Evolutionary conservation across 371 early-diverging fungal genomes (phyloP).

Genomic region (Zancudomyces culisetae): DNA sequence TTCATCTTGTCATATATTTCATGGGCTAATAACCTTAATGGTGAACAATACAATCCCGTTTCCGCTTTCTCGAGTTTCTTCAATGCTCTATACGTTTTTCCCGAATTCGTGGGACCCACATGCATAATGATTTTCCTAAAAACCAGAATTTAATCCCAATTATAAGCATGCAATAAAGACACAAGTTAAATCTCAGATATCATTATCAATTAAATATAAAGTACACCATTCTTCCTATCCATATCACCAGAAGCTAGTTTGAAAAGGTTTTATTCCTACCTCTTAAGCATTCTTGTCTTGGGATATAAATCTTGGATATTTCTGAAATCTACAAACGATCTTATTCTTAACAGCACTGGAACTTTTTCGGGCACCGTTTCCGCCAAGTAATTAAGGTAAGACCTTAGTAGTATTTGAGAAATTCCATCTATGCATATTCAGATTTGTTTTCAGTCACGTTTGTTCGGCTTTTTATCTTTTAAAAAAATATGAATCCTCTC

Average conservation of each 20-base stretch:
- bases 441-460: background rate
- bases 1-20: slow-evolving; percentile 82
- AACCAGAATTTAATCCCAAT: background rate
- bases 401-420: background rate
- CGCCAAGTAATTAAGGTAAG: background rate
- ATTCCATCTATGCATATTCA: background rate
- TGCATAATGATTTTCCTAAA: slow-evolving; percentile 61
- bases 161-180: background rate
- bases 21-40: slow-evolving; percentile 78
- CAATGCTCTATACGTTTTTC: slow-evolving; percentile 84
- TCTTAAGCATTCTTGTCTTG: background rate
- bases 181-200: too few relatives aligned
- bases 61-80: slow-evolving; percentile 37
- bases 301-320: background rate
- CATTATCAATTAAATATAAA: background rate
- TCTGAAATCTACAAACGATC: background rate
- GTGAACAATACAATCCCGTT: slow-evolving; percentile 75
- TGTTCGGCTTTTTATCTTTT: background rate
- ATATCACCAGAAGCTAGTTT: background rate
- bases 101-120: slow-evolving; percentile 93
- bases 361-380: background rate
- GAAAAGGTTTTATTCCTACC: background rate
- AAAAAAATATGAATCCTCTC: background rate
- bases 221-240: background rate
- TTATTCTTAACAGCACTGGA: background rate